Evolutionary conservation across 2,329 filamentous ascomycete species (phyloP).

Genomic region (Dactylellina leptospora): DNA sequence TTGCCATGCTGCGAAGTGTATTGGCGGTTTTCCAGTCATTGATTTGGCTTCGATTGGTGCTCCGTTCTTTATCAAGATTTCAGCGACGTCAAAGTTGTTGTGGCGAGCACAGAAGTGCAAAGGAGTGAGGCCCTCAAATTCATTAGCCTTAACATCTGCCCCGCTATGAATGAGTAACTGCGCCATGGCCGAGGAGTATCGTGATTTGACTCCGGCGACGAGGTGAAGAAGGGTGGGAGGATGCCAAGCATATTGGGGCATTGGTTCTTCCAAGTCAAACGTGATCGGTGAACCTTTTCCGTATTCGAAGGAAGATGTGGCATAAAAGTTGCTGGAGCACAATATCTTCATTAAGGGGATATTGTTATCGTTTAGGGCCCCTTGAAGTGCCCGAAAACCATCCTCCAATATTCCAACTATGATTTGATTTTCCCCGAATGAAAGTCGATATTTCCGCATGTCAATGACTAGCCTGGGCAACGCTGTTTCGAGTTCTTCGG

Average conservation of each 20-base stretch:
- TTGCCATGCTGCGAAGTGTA: constrained; percentile 50
- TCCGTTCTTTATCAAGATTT: constrained; percentile 39
- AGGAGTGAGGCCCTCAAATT: constrained; percentile 50
- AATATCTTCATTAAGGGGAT: constrained; percentile 43
- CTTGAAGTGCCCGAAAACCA: constrained; percentile 32
- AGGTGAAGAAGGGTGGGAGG: constrained; percentile 45
- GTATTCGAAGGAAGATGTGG: constrained; percentile 16
- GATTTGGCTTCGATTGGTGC: constrained; percentile 46
- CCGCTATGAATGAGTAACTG: constrained; percentile 43
- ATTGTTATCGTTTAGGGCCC: constrained; percentile 28
- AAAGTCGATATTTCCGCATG: constrained; percentile 32
- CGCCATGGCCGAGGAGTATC: constrained; percentile 44
- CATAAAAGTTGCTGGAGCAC: constrained; percentile 44
- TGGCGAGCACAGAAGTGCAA: constrained; percentile 50
- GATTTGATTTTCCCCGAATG: constrained; percentile 39
- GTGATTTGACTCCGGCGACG: constrained; percentile 38
- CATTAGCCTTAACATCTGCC: constrained; percentile 30
- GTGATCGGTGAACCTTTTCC: constrained; percentile 41
- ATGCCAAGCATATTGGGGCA: constrained; percentile 49
- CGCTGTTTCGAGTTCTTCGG: constrained; percentile 16
- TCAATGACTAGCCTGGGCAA: constrained; percentile 7
- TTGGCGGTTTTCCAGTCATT: constrained; percentile 50
- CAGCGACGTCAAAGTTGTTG: constrained; percentile 44
- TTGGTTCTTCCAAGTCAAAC: constrained; percentile 46
- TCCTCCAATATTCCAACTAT: constrained; percentile 34